Conservation (phyloP, 208 protist species). For the Entamoeba invadens region DNA sequence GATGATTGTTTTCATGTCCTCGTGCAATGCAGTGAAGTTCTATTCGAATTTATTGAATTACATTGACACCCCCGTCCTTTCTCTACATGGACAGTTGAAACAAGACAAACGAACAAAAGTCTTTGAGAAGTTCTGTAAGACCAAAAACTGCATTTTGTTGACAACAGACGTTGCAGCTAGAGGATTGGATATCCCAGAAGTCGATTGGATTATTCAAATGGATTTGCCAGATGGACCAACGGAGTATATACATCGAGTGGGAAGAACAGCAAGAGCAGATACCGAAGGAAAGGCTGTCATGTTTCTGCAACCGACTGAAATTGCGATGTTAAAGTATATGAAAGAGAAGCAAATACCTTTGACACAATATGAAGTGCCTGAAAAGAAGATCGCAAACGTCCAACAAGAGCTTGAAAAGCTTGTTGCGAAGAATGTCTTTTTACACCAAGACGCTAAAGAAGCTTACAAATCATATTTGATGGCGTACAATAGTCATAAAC, state of each 20-base stretch:
- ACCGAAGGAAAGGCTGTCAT: neutral
- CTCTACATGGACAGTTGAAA: neutral
- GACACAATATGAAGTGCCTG: neutral
- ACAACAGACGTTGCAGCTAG: slow-evolving; percentile 63
- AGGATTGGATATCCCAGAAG: slow-evolving; percentile 54
- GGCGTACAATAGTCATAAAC: neutral
- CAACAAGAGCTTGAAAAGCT: neutral
- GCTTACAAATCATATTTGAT: neutral
- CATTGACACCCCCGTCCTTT: neutral
- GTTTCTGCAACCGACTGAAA: neutral
- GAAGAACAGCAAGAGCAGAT: neutral
- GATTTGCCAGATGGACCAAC: neutral
- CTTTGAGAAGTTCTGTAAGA: neutral
- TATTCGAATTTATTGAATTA: slow-evolving; percentile 20
- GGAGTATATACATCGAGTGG: slow-evolving; percentile 15
- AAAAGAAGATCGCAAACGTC: neutral
- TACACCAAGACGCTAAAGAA: neutral
- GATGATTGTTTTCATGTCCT: slow-evolving; percentile 29
- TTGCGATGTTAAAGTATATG: neutral
- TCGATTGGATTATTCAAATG: slow-evolving; percentile 32
- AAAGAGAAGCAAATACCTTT: neutral
- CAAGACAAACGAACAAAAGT: neutral
- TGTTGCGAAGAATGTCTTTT: neutral
- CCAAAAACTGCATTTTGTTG: neutral
- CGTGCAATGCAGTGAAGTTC: slow-evolving; percentile 18